These are phyloP conservation scores for Aquilaria yunnanensis DNA, from an alignment of 345 rosid species.

Conservation along the genomic window DNA sequence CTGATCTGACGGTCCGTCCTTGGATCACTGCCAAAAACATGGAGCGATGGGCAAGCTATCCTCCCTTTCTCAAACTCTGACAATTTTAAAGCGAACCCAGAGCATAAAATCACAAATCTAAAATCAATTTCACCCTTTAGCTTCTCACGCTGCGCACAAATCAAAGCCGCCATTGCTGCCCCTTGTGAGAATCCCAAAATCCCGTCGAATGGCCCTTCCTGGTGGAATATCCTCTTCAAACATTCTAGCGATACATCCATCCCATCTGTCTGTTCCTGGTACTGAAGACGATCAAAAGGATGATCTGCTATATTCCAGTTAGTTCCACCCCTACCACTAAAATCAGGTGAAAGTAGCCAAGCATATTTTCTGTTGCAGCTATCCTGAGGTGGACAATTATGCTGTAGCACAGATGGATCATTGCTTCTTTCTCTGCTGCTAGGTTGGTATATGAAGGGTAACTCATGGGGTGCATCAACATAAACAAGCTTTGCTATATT, in stretches of 20 bases:
- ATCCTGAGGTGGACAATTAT: constrained; percentile 36
- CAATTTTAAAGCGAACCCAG: constrained; percentile 49
- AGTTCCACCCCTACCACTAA: constrained; percentile 22
- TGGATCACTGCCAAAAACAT: constrained; percentile 60
- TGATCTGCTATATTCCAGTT: constrained; percentile 52
- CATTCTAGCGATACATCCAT: constrained; percentile 47
- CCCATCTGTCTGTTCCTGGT: constrained; percentile 78
- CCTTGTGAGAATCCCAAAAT: constrained; percentile 92
- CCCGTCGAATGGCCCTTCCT: constrained; percentile 91
- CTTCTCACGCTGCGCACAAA: constrained; percentile 34
- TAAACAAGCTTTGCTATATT: constrained; percentile 69
- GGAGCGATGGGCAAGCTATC: constrained; percentile 79
- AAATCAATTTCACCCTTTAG: constrained; percentile 50
- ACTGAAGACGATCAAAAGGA: constrained; percentile 76
- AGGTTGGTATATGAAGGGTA: constrained; percentile 68
- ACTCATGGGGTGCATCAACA: constrained; percentile 77
- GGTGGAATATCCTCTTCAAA: constrained; percentile 38
- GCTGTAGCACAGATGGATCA: constrained; percentile 21
- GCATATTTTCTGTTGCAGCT: constrained; percentile 75
- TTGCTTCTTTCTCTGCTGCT: constrained; percentile 8
- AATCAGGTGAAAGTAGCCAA: constrained; percentile 70
- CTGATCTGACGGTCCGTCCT: constrained; percentile 80
- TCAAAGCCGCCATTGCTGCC: constrained; percentile 84
- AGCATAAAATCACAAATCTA: constrained; percentile 77
- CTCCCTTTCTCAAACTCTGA: constrained; percentile 24